phyloP scores from a whole-genome alignment of 2,329 filamentous ascomycete genomes.

The Pestalotiopsis sp. region DNA sequence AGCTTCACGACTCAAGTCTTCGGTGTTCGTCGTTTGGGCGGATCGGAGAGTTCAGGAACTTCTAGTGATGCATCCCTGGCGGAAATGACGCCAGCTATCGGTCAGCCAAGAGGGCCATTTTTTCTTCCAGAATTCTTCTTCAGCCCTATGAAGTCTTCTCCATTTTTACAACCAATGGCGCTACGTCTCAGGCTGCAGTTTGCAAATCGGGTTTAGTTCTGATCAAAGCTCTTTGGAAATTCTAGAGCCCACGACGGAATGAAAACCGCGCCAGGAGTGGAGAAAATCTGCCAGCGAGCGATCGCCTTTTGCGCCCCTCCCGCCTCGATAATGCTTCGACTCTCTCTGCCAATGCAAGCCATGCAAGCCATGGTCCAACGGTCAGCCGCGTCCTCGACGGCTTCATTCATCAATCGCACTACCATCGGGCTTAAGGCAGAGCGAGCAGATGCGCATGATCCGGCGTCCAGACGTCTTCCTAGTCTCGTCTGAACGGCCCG shows the following conservation, averaged over 20 bases:
- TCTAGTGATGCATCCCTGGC: neutral
- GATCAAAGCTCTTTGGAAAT: neutral
- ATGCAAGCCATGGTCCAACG: neutral
- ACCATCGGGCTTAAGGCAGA: neutral
- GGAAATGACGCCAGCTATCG: conserved; percentile 2
- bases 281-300: neutral
- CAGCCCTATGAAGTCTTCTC: neutral
- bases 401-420: neutral
- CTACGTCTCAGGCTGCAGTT: neutral
- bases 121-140: neutral
- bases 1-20: neutral
- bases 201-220: neutral
- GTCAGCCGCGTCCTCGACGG: neutral
- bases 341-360: neutral
- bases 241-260: neutral
- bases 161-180: neutral
- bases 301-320: neutral
- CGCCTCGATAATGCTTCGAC: conserved; percentile 6
- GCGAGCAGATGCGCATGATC: neutral
- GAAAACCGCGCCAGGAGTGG: neutral
- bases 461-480: neutral
- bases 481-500: neutral
- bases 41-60: neutral
- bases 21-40: neutral
- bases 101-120: neutral